phyloP scores from a whole-genome alignment of 805 yeast species.

The Lipomyces mesembrius region DNA sequence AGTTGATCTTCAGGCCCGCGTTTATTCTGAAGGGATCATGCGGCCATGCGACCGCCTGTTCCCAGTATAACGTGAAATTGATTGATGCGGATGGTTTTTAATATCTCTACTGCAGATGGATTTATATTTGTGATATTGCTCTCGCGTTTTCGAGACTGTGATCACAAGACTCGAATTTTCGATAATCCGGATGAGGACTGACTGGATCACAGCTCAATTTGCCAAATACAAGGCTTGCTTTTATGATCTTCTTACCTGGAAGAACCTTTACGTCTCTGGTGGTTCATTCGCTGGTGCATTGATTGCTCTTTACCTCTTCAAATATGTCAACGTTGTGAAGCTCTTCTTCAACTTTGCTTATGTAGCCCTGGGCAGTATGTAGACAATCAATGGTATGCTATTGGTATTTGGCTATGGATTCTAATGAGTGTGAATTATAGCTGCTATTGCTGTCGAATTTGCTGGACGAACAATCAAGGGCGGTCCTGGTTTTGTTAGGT shows the following conservation, averaged over 20 bases:
- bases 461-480: constrained; percentile 30
- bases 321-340: constrained; percentile 23
- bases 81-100: not conserved
- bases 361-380: constrained; percentile 29
- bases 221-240: constrained; percentile 24
- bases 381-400: not conserved
- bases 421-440: constrained; percentile 11
- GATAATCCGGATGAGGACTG: not conserved
- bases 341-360: constrained; percentile 25
- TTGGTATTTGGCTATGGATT: not conserved
- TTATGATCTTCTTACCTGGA: constrained; percentile 30
- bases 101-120: not conserved
- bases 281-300: constrained; percentile 15
- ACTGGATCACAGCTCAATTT: constrained; percentile 11
- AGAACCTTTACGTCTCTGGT: constrained; percentile 21
- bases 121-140: not conserved
- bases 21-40: not conserved
- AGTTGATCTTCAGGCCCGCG: not conserved
- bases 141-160: not conserved
- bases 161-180: not conserved
- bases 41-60: not conserved
- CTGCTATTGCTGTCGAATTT: constrained; percentile 29
- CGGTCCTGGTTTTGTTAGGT: constrained; percentile 30
- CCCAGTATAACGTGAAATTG: not conserved
- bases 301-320: constrained; percentile 12